These are phyloP conservation scores for Cymbopogon citratus DNA, from an alignment of 176 grass and related monocot genomes.

Conservation along the genomic window DNA sequence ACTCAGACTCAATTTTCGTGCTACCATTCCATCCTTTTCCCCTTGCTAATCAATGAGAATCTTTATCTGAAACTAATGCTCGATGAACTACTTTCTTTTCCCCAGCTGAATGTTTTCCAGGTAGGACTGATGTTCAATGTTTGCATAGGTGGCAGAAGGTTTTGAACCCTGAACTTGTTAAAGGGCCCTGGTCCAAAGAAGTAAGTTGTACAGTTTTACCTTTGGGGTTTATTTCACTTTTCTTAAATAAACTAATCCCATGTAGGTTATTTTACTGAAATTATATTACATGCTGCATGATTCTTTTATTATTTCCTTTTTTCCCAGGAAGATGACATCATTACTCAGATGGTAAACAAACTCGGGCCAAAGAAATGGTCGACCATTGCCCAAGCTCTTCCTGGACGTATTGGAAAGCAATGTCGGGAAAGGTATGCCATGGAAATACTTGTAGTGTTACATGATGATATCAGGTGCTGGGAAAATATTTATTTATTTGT, in stretches of 20 bases:
- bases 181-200: constrained; percentile 95
- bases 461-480: not conserved
- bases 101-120: constrained; percentile 80
- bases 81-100: constrained; percentile 19
- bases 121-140: constrained; percentile 90
- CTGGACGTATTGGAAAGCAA: constrained; percentile 93
- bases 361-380: constrained; percentile 89
- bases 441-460: not conserved
- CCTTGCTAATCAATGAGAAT: not conserved
- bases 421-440: constrained; percentile 78
- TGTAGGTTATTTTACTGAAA: constrained; percentile 14
- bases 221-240: not conserved
- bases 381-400: constrained; percentile 77
- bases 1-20: not conserved
- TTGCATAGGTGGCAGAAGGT: constrained; percentile 95
- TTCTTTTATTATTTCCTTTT: constrained; percentile 4
- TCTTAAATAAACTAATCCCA: not conserved
- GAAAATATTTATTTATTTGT: not conserved
- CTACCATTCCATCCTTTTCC: not conserved
- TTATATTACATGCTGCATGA: constrained; percentile 10
- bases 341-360: constrained; percentile 79
- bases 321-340: constrained; percentile 85
- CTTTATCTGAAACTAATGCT: constrained; percentile 12
- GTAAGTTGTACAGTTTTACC: constrained; percentile 33
- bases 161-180: constrained; percentile 83